These are phyloP conservation scores for Apophysomyces variabilis DNA, from an alignment of 371 early-diverging fungal genomes.

Conservation along the genomic window DNA sequence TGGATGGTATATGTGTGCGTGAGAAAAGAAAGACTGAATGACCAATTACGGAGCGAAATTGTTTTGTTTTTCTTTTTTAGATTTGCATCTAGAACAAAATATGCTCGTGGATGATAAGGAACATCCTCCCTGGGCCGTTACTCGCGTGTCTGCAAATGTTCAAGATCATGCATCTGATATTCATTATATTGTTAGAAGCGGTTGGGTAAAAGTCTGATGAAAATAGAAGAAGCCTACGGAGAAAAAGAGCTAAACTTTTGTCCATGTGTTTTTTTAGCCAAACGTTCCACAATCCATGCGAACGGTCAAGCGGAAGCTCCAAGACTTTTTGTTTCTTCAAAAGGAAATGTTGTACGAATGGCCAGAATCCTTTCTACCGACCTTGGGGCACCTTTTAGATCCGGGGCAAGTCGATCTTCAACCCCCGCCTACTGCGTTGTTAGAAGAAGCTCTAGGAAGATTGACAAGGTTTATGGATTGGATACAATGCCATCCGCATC, in stretches of 20 bases:
- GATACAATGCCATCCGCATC: conserved; percentile 47
- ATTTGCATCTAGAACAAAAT: background rate
- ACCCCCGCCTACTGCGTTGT: conserved; percentile 45
- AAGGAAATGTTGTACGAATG: conserved; percentile 46
- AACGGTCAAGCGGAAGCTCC: conserved; percentile 42
- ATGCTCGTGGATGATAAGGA: background rate
- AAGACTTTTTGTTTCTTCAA: conserved; percentile 54
- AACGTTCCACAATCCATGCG: conserved; percentile 34
- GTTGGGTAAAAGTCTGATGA: conserved; percentile 27
- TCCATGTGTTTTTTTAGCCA: conserved; percentile 23
- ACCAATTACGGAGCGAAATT: background rate
- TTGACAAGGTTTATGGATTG: conserved; percentile 55
- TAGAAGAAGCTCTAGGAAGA: conserved; percentile 34
- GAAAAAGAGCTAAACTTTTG: background rate
- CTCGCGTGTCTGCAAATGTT: conserved; percentile 34
- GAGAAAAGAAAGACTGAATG: background rate
- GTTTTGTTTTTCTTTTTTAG: background rate
- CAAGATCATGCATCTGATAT: conserved; percentile 31
- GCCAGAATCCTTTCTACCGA: conserved; percentile 59
- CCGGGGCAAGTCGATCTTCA: conserved; percentile 42
- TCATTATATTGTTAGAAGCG: conserved; percentile 46
- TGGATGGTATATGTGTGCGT: conserved; percentile 38
- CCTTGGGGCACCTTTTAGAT: conserved; percentile 40
- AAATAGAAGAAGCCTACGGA: background rate
- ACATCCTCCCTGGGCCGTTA: conserved; percentile 30